Conservation (phyloP, 306 rosid genomes). For the Lablab purpureus region DNA sequence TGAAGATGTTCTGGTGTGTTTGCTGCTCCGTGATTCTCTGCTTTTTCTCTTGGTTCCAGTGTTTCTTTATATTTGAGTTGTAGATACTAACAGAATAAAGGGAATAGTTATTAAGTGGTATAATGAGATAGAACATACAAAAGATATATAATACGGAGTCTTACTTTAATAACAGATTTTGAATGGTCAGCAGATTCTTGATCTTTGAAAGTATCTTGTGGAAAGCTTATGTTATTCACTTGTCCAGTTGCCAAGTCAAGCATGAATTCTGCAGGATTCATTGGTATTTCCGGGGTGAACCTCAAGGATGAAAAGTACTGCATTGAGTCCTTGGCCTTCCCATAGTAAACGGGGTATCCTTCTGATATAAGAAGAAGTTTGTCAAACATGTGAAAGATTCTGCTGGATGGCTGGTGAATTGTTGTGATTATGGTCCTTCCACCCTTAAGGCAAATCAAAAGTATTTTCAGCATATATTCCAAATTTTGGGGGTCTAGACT, state of each 20-base stretch:
- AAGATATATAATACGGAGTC: slow-evolving; percentile 18
- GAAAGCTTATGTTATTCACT: slow-evolving; percentile 73
- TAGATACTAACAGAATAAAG: slow-evolving; percentile 61
- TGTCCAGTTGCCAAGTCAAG: slow-evolving; percentile 96
- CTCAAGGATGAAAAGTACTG: slow-evolving; percentile 81
- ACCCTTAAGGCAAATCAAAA: slow-evolving; percentile 55
- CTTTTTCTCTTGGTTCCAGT: slow-evolving; percentile 77
- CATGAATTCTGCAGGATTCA: slow-evolving; percentile 95
- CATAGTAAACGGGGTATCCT: slow-evolving; percentile 86
- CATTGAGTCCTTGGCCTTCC: slow-evolving; percentile 75
- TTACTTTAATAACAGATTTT: slow-evolving; percentile 68
- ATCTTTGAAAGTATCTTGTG: slow-evolving; percentile 61
- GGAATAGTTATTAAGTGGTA: slow-evolving; percentile 30
- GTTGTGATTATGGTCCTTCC: slow-evolving; percentile 97
- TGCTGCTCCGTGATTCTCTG: slow-evolving; percentile 64
- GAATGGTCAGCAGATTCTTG: slow-evolving; percentile 61
- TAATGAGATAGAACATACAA: slow-evolving; percentile 24
- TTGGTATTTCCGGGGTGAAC: slow-evolving; percentile 78
- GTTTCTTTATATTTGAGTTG: slow-evolving; percentile 71
- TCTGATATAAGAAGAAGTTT: slow-evolving; percentile 89
- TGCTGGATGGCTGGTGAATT: slow-evolving; percentile 96
- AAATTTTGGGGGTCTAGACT: background rate
- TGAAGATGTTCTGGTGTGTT: slow-evolving; percentile 81
- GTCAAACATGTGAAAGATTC: slow-evolving; percentile 93
- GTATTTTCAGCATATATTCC: slow-evolving; percentile 33